These are phyloP conservation scores for Hansenula sp. DNA, from an alignment of 1,139 yeast genomes.

Conservation along the genomic window DNA sequence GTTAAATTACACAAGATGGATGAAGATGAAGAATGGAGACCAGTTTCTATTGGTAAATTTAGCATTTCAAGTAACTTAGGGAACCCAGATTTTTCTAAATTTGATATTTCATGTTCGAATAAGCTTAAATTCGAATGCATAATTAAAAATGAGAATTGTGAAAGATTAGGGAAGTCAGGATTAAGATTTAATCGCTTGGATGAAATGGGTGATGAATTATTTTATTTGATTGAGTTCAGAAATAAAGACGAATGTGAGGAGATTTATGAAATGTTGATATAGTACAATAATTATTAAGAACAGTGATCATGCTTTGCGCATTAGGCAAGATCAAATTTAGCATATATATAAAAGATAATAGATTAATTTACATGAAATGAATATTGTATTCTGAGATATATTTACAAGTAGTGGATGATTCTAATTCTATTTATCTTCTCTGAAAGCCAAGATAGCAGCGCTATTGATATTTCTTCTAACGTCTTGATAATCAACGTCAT, in stretches of 20 bases:
- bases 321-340: constrained; percentile 1
- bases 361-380: not conserved
- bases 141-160: constrained; percentile 16
- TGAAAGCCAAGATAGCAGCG: constrained; percentile 62
- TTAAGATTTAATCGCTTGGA: constrained; percentile 13
- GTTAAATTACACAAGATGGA: constrained; percentile 22
- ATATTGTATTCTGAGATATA: not conserved
- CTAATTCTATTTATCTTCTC: constrained; percentile 8
- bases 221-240: constrained; percentile 21
- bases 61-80: constrained; percentile 17
- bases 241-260: constrained; percentile 18
- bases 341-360: not conserved
- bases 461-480: constrained; percentile 77
- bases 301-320: not conserved
- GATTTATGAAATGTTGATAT: constrained; percentile 16
- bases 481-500: constrained; percentile 91
- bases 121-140: constrained; percentile 5
- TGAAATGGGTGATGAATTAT: constrained; percentile 16
- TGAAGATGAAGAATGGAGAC: constrained; percentile 23
- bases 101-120: constrained; percentile 6
- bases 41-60: constrained; percentile 20
- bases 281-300: not conserved
- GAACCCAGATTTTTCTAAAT: constrained; percentile 19
- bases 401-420: not conserved
- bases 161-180: constrained; percentile 23